A percentile compares a stretch with the other conserved stretches of the same genome.
Conservation (phyloP, 2,329 filamentous ascomycete genomes). For the Pyrenochaeta sp. region DNA sequence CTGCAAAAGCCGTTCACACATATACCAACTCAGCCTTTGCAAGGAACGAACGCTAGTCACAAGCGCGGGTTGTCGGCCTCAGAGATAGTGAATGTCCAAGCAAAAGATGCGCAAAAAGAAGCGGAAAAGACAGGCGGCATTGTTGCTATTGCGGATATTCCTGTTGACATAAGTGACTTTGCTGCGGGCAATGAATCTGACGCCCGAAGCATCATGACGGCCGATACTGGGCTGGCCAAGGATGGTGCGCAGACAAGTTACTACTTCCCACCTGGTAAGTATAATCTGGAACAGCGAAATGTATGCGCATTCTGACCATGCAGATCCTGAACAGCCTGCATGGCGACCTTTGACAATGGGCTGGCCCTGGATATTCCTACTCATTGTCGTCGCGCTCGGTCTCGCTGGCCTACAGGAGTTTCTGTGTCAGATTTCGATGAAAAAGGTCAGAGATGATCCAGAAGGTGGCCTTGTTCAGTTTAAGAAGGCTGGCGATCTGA, state of each 20-base stretch:
- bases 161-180: slow-evolving; percentile 54
- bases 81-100: slow-evolving; percentile 25
- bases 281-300: background rate
- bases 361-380: slow-evolving; percentile 45
- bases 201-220: slow-evolving; percentile 35
- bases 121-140: slow-evolving; percentile 56
- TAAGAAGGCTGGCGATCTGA: slow-evolving; percentile 36
- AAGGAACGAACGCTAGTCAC: slow-evolving; percentile 27
- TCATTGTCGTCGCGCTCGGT: slow-evolving; percentile 43
- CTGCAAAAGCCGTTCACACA: slow-evolving; percentile 46
- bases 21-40: slow-evolving; percentile 17
- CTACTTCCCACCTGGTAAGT: slow-evolving; percentile 46
- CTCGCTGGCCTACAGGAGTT: slow-evolving; percentile 49
- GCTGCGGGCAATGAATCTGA: slow-evolving; percentile 48
- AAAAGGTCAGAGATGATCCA: slow-evolving; percentile 21
- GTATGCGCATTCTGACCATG: background rate
- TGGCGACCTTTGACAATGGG: slow-evolving; percentile 53
- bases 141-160: slow-evolving; percentile 52
- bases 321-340: slow-evolving; percentile 50
- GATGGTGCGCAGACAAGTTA: slow-evolving; percentile 46
- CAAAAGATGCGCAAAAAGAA: slow-evolving; percentile 51
- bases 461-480: slow-evolving; percentile 43
- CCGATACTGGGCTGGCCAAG: slow-evolving; percentile 22
- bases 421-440: slow-evolving; percentile 47
- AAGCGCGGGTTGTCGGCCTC: slow-evolving; percentile 28